Percentiles rank a stretch among this genome's conserved stretches.
Evolutionary conservation across 176 grass and related monocot genomes (phyloP).

Genomic region (Phoenix roebelenii): DNA sequence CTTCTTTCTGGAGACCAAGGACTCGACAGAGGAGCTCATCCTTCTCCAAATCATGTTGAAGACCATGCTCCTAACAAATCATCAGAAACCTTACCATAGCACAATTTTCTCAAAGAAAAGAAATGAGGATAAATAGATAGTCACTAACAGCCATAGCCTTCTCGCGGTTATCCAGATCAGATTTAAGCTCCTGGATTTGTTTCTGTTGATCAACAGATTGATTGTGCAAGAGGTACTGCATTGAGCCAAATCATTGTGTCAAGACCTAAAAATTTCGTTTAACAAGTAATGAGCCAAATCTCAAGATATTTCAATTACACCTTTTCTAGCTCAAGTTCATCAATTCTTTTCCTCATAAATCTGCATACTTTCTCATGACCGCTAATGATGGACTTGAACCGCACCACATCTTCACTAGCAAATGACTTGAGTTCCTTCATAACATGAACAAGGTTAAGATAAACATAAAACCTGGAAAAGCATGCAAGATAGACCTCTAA

Average conservation of each 20-base stretch:
- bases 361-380: slow-evolving; percentile 40
- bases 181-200: slow-evolving; percentile 46
- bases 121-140: slow-evolving; percentile 16
- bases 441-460: slow-evolving; percentile 13
- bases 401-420: slow-evolving; percentile 27
- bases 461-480: slow-evolving; percentile 4
- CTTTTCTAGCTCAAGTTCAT: slow-evolving; percentile 70
- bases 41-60: slow-evolving; percentile 74
- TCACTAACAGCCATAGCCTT: slow-evolving; percentile 42
- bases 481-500: background rate
- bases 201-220: slow-evolving; percentile 33
- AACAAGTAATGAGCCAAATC: background rate
- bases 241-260: slow-evolving; percentile 10
- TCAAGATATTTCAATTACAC: slow-evolving; percentile 23
- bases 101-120: background rate
- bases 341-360: slow-evolving; percentile 32
- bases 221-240: slow-evolving; percentile 47
- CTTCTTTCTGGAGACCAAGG: slow-evolving; percentile 63
- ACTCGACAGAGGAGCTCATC: slow-evolving; percentile 46
- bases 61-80: slow-evolving; percentile 41
- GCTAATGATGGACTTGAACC: slow-evolving; percentile 35
- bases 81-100: background rate
- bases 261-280: background rate
- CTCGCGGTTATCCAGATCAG: slow-evolving; percentile 32
- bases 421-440: slow-evolving; percentile 53